A percentile compares a stretch with the other conserved stretches of the same genome.
Conservation (phyloP, 2,329 filamentous ascomycete species). For the Botrytis fabae region DNA sequence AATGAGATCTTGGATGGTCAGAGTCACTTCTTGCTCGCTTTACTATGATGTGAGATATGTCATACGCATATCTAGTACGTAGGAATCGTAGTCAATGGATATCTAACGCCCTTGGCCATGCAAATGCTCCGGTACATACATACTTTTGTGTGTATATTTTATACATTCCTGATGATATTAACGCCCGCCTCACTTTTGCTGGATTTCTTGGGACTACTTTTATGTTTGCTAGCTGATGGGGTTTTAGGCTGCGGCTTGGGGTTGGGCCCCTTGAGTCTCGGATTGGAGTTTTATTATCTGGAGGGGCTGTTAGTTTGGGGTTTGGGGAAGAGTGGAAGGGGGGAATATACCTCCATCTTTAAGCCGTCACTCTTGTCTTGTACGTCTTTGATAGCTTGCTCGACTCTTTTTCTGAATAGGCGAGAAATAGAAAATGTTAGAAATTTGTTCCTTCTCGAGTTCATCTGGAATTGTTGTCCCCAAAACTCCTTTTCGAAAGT, state of each 20-base stretch:
- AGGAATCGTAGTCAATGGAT: not conserved
- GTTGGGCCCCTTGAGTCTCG: slow-evolving; percentile 6
- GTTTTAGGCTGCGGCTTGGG: not conserved
- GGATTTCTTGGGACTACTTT: not conserved
- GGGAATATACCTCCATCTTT: slow-evolving; percentile 59
- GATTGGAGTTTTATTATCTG: slow-evolving; percentile 25
- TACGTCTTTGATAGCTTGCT: slow-evolving; percentile 63
- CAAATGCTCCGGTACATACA: slow-evolving; percentile 10
- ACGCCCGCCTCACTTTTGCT: not conserved
- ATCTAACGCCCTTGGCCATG: slow-evolving; percentile 8
- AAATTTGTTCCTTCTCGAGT: not conserved
- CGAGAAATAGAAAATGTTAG: not conserved
- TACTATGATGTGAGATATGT: not conserved
- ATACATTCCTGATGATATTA: slow-evolving; percentile 9
- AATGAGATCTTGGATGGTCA: not conserved
- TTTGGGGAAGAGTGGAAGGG: not conserved
- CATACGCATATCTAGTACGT: not conserved
- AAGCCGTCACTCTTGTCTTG: slow-evolving; percentile 65
- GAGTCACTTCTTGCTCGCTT: not conserved
- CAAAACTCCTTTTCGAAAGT: not conserved
- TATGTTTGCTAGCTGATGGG: not conserved
- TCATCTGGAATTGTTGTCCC: not conserved
- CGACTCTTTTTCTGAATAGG: slow-evolving; percentile 59
- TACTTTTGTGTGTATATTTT: not conserved
- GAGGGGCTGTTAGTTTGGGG: not conserved